Percentiles rank a stretch among this genome's conserved stretches.
phyloP scores from a whole-genome alignment of 805 yeast genomes.

The Kluyveromyces siamensis region DNA sequence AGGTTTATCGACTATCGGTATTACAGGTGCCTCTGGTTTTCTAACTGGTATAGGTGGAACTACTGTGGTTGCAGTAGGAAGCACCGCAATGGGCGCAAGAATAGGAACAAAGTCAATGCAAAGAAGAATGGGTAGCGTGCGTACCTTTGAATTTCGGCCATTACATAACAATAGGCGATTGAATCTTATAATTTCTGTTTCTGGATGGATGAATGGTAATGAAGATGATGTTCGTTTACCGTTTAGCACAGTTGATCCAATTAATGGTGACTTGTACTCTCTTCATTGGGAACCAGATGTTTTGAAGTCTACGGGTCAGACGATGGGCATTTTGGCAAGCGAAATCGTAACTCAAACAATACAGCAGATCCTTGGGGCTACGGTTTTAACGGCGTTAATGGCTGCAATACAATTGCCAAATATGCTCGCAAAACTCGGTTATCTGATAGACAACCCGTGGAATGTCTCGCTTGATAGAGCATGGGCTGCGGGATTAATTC shows the following conservation, averaged over 20 bases:
- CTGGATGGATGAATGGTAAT: slow-evolving; percentile 97
- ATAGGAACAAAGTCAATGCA: slow-evolving; percentile 84
- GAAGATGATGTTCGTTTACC: slow-evolving; percentile 95
- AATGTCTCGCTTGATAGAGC: slow-evolving; percentile 94
- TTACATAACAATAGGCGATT: slow-evolving; percentile 84
- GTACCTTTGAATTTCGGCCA: slow-evolving; percentile 90
- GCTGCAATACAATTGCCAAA: slow-evolving; percentile 88
- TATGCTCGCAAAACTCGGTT: slow-evolving; percentile 81
- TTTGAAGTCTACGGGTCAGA: slow-evolving; percentile 93
- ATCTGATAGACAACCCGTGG: slow-evolving; percentile 94
- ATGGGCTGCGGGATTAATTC: slow-evolving; percentile 86
- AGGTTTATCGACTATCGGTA: slow-evolving; percentile 90
- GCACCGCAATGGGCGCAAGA: slow-evolving; percentile 82
- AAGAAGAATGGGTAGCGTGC: slow-evolving; percentile 80
- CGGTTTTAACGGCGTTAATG: slow-evolving; percentile 83
- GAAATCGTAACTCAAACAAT: slow-evolving; percentile 89
- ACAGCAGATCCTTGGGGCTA: slow-evolving; percentile 91
- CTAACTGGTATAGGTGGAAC: slow-evolving; percentile 97
- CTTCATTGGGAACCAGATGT: slow-evolving; percentile 97
- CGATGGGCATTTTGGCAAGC: slow-evolving; percentile 84
- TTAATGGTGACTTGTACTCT: slow-evolving; percentile 93
- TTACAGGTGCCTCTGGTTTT: slow-evolving; percentile 86
- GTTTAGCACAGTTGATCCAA: slow-evolving; percentile 92
- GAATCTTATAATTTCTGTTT: slow-evolving; percentile 76
- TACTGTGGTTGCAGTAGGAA: slow-evolving; percentile 84